These are phyloP conservation scores for Trichosanthes truncata DNA, from an alignment of 306 rosid genomes.

Conservation along the genomic window DNA sequence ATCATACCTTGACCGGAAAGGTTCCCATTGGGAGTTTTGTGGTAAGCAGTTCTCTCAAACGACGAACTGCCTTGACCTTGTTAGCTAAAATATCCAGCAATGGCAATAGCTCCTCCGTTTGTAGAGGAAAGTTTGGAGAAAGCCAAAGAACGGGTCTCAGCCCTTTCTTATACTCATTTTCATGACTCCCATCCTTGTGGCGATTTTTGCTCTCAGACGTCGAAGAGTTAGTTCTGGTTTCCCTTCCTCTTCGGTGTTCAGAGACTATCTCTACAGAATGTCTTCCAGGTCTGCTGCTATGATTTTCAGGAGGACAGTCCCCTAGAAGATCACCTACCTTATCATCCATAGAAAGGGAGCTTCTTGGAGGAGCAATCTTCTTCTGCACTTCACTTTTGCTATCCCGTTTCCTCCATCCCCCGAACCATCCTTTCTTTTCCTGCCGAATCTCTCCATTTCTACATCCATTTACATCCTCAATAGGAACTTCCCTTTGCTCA, in stretches of 20 bases:
- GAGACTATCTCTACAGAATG: slow-evolving; percentile 60
- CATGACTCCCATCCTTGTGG: slow-evolving; percentile 63
- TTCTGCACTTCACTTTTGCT: slow-evolving; percentile 44
- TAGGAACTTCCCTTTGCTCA: slow-evolving; percentile 59
- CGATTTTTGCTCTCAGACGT: slow-evolving; percentile 53
- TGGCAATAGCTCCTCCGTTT: slow-evolving; percentile 78
- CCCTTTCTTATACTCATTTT: slow-evolving; percentile 92
- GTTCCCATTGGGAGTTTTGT: slow-evolving; percentile 96
- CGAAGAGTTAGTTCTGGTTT: slow-evolving; percentile 31
- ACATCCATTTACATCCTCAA: slow-evolving; percentile 43
- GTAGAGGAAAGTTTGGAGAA: slow-evolving; percentile 79
- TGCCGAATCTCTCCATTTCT: slow-evolving; percentile 56
- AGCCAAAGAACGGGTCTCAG: slow-evolving; percentile 97
- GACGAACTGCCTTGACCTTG: slow-evolving; percentile 96
- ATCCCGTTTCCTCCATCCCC: slow-evolving; percentile 92
- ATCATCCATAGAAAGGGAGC: slow-evolving; percentile 71
- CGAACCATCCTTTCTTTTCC: slow-evolving; percentile 94
- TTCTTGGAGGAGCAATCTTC: slow-evolving; percentile 69
- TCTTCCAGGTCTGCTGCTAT: slow-evolving; percentile 62
- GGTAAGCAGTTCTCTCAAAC: slow-evolving; percentile 93
- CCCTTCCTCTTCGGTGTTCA: slow-evolving; percentile 68
- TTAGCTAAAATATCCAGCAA: slow-evolving; percentile 94
- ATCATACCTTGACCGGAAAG: slow-evolving; percentile 92
- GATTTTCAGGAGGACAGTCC: slow-evolving; percentile 59
- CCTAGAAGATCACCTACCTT: slow-evolving; percentile 81